Evolutionary conservation across 169 alveolate genomes (phyloP).

Genomic region (Eimeria necatrix): DNA sequence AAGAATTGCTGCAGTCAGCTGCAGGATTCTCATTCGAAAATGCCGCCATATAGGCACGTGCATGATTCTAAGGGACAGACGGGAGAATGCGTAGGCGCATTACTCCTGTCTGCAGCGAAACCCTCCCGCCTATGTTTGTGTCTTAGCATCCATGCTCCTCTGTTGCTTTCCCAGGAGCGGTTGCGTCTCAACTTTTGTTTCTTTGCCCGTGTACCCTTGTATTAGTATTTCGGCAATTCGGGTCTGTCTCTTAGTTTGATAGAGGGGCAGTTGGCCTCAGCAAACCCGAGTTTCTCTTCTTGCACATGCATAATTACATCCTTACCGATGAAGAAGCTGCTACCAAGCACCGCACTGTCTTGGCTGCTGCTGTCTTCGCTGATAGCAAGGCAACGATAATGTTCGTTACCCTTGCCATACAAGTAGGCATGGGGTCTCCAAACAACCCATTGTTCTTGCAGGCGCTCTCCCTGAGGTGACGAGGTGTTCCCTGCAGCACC

Average conservation of each 20-base stretch:
- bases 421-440: conserved; percentile 75
- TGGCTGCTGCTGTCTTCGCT: conserved; percentile 36
- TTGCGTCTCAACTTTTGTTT: too few relatives aligned
- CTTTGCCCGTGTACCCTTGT: not conserved
- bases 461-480: not conserved
- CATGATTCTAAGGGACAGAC: too few relatives aligned
- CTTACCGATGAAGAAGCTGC: conserved; percentile 73
- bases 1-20: too few relatives aligned
- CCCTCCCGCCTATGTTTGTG: too few relatives aligned
- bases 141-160: too few relatives aligned
- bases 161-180: too few relatives aligned
- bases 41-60: too few relatives aligned
- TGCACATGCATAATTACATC: conserved; percentile 72
- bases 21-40: too few relatives aligned
- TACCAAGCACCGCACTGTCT: conserved; percentile 71
- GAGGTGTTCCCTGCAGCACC: not conserved
- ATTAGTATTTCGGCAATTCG: not conserved
- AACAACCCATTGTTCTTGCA: conserved; percentile 19
- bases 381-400: conserved; percentile 76
- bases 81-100: too few relatives aligned
- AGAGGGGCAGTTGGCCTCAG: conserved; percentile 73
- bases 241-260: conserved; percentile 76
- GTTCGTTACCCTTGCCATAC: conserved; percentile 72
- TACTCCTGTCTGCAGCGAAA: too few relatives aligned
- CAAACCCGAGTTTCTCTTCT: conserved; percentile 57